Evolutionary conservation across 257 asterid genomes (phyloP).

Genomic region (Solanum chilense): DNA sequence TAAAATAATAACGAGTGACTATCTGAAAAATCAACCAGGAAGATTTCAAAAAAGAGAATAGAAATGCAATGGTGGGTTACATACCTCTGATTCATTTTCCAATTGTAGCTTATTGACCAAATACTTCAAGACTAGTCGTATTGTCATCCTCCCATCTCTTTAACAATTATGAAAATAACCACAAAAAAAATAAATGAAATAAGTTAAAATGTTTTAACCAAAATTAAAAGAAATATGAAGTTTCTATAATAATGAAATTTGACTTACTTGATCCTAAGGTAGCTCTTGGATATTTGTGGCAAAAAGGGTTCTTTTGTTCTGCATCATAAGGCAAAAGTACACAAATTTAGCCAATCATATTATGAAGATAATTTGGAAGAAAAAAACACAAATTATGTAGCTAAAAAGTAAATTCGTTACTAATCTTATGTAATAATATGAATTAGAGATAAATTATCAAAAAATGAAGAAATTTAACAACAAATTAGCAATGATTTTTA

Average conservation of each 20-base stretch:
- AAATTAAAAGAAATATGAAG: not conserved
- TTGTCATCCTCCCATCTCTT: slow-evolving; percentile 87
- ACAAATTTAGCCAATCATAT: not conserved
- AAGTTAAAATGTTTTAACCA: not conserved
- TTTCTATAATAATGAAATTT: not conserved
- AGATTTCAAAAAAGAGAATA: not conserved
- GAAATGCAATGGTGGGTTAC: slow-evolving; percentile 1
- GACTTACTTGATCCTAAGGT: slow-evolving; percentile 83
- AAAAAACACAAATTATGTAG: not conserved
- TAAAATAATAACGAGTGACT: not conserved
- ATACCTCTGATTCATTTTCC: slow-evolving; percentile 91
- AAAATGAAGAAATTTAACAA: not conserved
- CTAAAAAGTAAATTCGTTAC: not conserved
- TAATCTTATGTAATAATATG: not conserved
- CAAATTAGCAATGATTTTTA: not conserved
- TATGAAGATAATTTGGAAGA: not conserved
- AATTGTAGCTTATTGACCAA: slow-evolving; percentile 73
- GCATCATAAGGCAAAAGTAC: not conserved
- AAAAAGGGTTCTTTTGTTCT: slow-evolving; percentile 72
- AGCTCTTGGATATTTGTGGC: slow-evolving; percentile 91
- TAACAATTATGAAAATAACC: not conserved
- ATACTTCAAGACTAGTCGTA: slow-evolving; percentile 72
- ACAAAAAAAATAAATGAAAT: not conserved
- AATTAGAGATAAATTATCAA: not conserved
- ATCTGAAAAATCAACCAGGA: not conserved